A percentile compares a stretch with the other conserved stretches of the same genome.
Conservation (phyloP, 2,329 filamentous ascomycete genomes). For the Diaporthe sp. region DNA sequence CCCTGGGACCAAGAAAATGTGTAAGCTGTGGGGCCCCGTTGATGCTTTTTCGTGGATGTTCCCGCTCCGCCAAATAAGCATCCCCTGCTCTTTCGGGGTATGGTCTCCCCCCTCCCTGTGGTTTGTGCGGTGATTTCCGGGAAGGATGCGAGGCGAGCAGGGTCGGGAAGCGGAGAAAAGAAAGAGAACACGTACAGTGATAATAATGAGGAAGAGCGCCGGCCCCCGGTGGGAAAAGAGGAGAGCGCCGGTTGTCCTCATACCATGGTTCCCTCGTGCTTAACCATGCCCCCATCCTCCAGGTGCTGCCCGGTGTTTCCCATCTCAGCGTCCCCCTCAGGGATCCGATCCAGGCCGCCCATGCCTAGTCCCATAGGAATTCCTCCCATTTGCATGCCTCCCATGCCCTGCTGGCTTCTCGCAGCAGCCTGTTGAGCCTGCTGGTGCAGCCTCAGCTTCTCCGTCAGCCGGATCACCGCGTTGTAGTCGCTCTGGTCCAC, state of each 20-base stretch:
- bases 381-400: conserved; percentile 42
- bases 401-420: conserved; percentile 33
- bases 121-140: neutral
- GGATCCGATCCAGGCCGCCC: conserved; percentile 67
- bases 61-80: conserved; percentile 9
- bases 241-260: conserved; percentile 36
- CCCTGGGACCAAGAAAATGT: neutral
- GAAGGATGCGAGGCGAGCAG: neutral
- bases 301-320: conserved; percentile 51
- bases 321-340: conserved; percentile 69
- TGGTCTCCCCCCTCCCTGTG: conserved; percentile 2
- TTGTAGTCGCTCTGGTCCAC: conserved; percentile 84
- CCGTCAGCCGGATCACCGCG: conserved; percentile 84
- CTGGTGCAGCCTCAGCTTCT: conserved; percentile 83
- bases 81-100: conserved; percentile 20
- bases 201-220: conserved; percentile 14
- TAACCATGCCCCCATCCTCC: conserved; percentile 46
- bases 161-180: neutral
- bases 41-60: conserved; percentile 27
- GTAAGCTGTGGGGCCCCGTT: conserved; percentile 12
- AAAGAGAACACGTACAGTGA: conserved; percentile 24
- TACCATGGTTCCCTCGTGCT: conserved; percentile 53
- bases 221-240: neutral
- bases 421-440: conserved; percentile 49
- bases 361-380: conserved; percentile 48